Percentiles rank a stretch among this genome's conserved stretches.
These are phyloP conservation scores for Quercus gilva DNA, from an alignment of 306 rosid species.

Conservation along the genomic window DNA sequence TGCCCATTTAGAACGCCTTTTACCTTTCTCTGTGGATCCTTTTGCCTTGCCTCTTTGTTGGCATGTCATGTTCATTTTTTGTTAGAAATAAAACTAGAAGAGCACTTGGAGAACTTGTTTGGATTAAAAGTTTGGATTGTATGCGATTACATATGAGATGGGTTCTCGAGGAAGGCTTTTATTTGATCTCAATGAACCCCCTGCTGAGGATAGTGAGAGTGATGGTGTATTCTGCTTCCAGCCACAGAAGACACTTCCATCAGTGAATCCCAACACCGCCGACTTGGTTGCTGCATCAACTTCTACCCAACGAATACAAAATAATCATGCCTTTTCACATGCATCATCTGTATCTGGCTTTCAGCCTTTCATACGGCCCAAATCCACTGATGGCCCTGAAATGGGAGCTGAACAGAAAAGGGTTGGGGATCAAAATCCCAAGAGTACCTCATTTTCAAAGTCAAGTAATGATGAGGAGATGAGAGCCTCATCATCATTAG, in stretches of 20 bases:
- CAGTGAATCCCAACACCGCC: conserved; percentile 47
- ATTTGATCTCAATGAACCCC: conserved; percentile 98
- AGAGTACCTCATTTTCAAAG: conserved; percentile 29
- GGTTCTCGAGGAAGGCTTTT: conserved; percentile 87
- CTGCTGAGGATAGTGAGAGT: conserved; percentile 75
- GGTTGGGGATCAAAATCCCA: conserved; percentile 38
- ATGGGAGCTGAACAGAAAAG: conserved; percentile 45
- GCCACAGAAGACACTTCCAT: conserved; percentile 74
- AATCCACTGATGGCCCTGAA: conserved; percentile 41
- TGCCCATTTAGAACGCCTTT: background rate
- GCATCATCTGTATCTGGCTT: conserved; percentile 86
- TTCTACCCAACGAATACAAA: conserved; percentile 53
- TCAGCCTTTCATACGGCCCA: conserved; percentile 89
- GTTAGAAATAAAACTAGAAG: conserved; percentile 31
- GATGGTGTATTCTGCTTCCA: conserved; percentile 40
- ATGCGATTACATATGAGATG: conserved; percentile 88
- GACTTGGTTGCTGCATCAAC: conserved; percentile 51
- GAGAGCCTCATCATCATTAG: conserved; percentile 37
- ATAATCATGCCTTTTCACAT: conserved; percentile 76
- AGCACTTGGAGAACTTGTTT: conserved; percentile 18
- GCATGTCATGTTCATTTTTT: conserved; percentile 49
- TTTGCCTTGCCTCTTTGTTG: conserved; percentile 23
- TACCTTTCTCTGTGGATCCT: background rate
- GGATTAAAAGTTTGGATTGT: conserved; percentile 43
- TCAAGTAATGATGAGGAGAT: conserved; percentile 36